Base-by-base conservation (phyloP, 148 eudicot genomes). In the Cornus florida region DNA sequence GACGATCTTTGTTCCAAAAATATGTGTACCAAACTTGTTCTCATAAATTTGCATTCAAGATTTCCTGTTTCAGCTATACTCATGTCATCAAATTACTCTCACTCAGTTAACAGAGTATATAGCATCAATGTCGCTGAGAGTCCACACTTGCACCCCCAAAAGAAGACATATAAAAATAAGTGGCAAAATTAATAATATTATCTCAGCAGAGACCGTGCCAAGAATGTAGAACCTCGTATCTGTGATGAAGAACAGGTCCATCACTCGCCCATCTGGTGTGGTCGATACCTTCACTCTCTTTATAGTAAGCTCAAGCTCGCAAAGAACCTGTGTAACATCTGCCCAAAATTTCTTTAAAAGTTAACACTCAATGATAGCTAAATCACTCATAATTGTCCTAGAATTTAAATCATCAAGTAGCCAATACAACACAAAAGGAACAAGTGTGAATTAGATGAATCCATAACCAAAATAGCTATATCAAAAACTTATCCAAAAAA, bases 231-330 rank as follows among this genome's bases (percentile, higher is more conserved):
- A 94, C 97, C 98, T 95, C 75, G 94, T 85, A 78, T 95, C 98
- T 1, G 97, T 95, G 80, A 95, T 78, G 85, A 90, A 93, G 82
- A 95, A 95, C 76, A 95, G 86, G 88, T 93, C 98, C 86, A 95
- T 83, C 83, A 95, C 98, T 86, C 83, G 88, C 50, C 92, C 98
- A 76, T 95, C 97, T 43, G 98, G 98, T 53, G 96, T 93, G 14
- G 98, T 95, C 20, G 98, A 95, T 33, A 93, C 96, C 87, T 95
- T 93, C 79, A 95, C 97, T 85, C 87, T 88, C 84, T 89, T 85
- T 78, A 95, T 90, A 22, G 84, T 87, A 70, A 95, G 94, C 89
- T 95, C 98, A 19, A 93, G 97, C 73, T 95, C 93, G 72, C 92
- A 93, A 76, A 93, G 91, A 73, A 90, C 91, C 79, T 75, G 78